A percentile compares a stretch with the other conserved stretches of the same genome.
Evolutionary conservation across 352 stramenopile species (phyloP).

Genomic region (Blastocystis sp.): DNA sequence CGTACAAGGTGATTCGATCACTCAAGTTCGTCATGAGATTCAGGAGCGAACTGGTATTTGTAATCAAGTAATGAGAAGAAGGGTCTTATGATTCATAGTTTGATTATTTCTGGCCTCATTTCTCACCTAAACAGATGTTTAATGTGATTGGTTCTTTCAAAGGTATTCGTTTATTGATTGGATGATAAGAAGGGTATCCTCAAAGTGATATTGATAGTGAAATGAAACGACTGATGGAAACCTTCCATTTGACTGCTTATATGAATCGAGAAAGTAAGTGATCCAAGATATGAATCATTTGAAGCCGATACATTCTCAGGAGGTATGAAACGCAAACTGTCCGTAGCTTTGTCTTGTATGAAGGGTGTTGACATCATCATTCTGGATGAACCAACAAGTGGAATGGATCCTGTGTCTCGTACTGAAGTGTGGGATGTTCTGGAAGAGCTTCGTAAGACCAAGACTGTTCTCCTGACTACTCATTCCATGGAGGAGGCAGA

Average conservation of each 20-base stretch:
- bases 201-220: neutral
- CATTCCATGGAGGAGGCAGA: constrained; percentile 77
- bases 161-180: too few relatives aligned
- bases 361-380: constrained; percentile 65
- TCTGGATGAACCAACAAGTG: constrained; percentile 72
- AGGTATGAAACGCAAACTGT: constrained; percentile 63
- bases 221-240: neutral
- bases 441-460: neutral
- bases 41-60: constrained; percentile 56
- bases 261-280: constrained; percentile 33
- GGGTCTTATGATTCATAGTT: neutral
- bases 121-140: constrained; percentile 44
- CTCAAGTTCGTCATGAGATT: neutral
- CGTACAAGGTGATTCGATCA: constrained; percentile 19
- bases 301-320: constrained; percentile 56
- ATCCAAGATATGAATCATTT: neutral
- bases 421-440: constrained; percentile 66
- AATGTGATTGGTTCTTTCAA: constrained; percentile 34
- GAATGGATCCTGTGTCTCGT: constrained; percentile 69
- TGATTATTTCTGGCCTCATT: constrained; percentile 52
- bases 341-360: constrained; percentile 28
- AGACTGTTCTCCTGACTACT: constrained; percentile 72
- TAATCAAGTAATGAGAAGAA: neutral
- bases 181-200: neutral
- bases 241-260: neutral